Evolutionary conservation across 2,329 filamentous ascomycete species (phyloP), one percentile per base, ranked within the genome.

Genomic region (Pyricularia sp.): DNA sequence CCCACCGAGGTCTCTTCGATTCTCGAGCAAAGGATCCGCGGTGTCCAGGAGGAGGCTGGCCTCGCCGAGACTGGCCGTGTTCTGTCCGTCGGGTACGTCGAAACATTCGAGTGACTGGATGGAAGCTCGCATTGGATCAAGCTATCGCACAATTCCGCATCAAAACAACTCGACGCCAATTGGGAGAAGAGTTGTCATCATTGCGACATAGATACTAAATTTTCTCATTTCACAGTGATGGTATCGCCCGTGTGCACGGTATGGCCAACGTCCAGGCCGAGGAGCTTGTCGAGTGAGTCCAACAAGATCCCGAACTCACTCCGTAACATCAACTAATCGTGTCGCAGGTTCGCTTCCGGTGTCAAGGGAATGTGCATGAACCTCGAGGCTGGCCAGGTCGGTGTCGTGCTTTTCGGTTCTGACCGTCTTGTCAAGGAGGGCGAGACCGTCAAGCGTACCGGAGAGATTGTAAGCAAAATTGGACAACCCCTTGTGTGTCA

Each of bases 301-400:
- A 6, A 61, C 63, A n/a, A 4, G 28, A 33, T 25, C 26, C 66
- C 17, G 55, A 6, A 68, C 59, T 50, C 17, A 69, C 67, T 71
- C 65, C 69, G 66, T 70, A 70, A 63, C 67, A 65, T 50, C 59
- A 68, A 71, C 72, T 71, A 72, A 75, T 72, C 28, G 30, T 50
- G 70, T 71, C 58, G 4, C 75, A 97, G 94, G 88, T 99, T 99
- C 87, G 93, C 95, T 79, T 99, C 95, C 75, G 95, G 95, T 83
- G 95, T 98, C 85, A 98, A 98, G 91, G 95, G 95, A 84, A 99
- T 99, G 95, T 98, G 94, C 92, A 98, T 99, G 94, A 99, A 99
- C 92, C 90, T 99, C 85, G 95, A 99, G 87, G 95, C 95, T 84
- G 95, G 95, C 83, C 95, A 98, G 86, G 95, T 99, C 86, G 95